phyloP scores from a whole-genome alignment of 164 flowering plant species.

The Magnolia changhungtana region DNA sequence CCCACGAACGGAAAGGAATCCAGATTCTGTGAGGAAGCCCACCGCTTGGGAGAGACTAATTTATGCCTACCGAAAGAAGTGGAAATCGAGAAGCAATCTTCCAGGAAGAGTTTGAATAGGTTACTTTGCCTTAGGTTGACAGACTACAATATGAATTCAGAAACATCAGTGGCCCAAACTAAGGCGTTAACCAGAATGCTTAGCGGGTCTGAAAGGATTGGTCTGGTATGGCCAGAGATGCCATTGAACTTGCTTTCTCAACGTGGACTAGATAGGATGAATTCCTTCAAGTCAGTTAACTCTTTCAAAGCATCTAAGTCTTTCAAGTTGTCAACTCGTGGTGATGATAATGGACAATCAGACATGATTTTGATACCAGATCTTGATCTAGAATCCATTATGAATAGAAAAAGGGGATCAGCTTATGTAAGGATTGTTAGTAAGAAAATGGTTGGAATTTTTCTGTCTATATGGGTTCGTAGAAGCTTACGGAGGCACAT shows the following conservation, averaged over 20 bases:
- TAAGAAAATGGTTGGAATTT: slow-evolving; percentile 97
- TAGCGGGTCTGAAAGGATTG: slow-evolving; percentile 72
- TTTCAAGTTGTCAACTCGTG: slow-evolving; percentile 46
- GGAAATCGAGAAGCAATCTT: slow-evolving; percentile 37
- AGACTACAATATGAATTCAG: slow-evolving; percentile 27
- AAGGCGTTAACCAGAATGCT: slow-evolving; percentile 39
- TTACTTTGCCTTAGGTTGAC: slow-evolving; percentile 38
- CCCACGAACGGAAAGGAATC: slow-evolving; percentile 14
- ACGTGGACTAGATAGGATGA: slow-evolving; percentile 51
- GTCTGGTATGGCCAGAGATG: slow-evolving; percentile 90
- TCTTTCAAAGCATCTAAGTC: slow-evolving; percentile 62
- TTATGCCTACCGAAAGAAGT: slow-evolving; percentile 11
- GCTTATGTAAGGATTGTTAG: slow-evolving; percentile 82
- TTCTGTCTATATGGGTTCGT: slow-evolving; percentile 87
- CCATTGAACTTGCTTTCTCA: slow-evolving; percentile 63
- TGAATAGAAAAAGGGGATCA: slow-evolving; percentile 58
- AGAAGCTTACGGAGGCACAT: slow-evolving; percentile 81
- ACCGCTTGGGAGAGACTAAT: slow-evolving; percentile 7
- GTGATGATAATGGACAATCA: slow-evolving; percentile 25
- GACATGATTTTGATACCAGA: slow-evolving; percentile 45
- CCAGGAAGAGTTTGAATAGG: slow-evolving; percentile 55
- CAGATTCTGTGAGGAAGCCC: slow-evolving; percentile 16
- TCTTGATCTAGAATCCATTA: slow-evolving; percentile 60
- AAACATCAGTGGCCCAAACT: slow-evolving; percentile 17
- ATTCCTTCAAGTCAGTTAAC: slow-evolving; percentile 47